A percentile compares a stretch with the other conserved stretches of the same genome.
These are phyloP conservation scores for Tuber brumale DNA, from an alignment of 495 filamentous ascomycete genomes.

Conservation along the genomic window DNA sequence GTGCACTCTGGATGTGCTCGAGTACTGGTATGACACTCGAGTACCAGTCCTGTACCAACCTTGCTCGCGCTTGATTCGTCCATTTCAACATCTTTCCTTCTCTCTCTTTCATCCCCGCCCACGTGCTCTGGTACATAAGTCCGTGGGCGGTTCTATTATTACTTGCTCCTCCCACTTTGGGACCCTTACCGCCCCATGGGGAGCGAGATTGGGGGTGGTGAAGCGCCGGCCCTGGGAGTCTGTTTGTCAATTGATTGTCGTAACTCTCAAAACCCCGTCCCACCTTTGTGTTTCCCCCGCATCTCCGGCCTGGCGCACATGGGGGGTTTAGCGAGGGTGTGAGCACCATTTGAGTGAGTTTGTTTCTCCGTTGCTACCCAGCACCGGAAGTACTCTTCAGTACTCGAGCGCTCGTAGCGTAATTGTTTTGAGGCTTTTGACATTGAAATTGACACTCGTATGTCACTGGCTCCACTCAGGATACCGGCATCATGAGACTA, in stretches of 20 bases:
- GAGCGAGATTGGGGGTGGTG: background rate
- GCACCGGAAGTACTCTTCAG: background rate
- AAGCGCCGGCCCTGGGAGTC: background rate
- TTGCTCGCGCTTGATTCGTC: background rate
- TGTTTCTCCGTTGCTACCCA: background rate
- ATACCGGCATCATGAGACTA: background rate
- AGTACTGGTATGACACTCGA: background rate
- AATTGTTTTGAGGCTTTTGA: conserved; percentile 1
- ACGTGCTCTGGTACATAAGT: background rate
- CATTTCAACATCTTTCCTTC: background rate
- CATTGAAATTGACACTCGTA: background rate
- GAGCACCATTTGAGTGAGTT: background rate
- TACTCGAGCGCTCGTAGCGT: background rate
- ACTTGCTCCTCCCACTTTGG: background rate
- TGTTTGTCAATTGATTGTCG: conserved; percentile 3
- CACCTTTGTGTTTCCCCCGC: background rate
- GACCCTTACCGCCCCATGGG: background rate
- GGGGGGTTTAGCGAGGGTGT: background rate
- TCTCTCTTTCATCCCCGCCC: background rate
- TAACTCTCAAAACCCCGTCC: background rate
- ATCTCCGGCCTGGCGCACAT: background rate
- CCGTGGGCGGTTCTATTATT: background rate
- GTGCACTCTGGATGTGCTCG: too few species aligned
- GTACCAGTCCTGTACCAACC: background rate
- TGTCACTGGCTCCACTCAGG: background rate